Evolutionary conservation across 495 filamentous ascomycete species (phyloP).

Genomic region (Penicillium atrosanguineum): DNA sequence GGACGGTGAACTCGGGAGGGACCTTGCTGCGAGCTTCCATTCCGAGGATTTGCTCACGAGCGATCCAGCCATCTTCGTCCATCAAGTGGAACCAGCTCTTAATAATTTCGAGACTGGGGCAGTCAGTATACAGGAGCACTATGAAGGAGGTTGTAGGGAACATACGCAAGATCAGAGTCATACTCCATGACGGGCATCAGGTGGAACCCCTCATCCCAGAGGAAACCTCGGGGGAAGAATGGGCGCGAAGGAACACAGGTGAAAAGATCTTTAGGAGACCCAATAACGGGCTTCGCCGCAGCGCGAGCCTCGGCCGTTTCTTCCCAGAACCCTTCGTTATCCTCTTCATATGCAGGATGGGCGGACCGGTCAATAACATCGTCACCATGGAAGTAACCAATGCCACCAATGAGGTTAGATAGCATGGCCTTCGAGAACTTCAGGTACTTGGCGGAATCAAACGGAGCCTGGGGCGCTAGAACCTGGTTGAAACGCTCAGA

Average conservation of each 20-base stretch:
- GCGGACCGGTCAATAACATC: slow-evolving; percentile 86
- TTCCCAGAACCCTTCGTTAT: slow-evolving; percentile 96
- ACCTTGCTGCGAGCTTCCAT: slow-evolving; percentile 95
- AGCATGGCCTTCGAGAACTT: slow-evolving; percentile 86
- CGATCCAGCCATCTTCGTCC: slow-evolving; percentile 98
- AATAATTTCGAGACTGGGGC: slow-evolving; percentile 71
- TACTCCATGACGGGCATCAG: slow-evolving; percentile 88
- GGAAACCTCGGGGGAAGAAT: slow-evolving; percentile 94
- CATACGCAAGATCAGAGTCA: slow-evolving; percentile 81
- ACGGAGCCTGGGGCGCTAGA: slow-evolving; percentile 74
- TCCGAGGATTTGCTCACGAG: slow-evolving; percentile 92
- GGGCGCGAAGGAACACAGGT: slow-evolving; percentile 90
- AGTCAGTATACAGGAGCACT: slow-evolving; percentile 1
- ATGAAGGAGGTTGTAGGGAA: not conserved
- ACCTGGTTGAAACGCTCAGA: slow-evolving; percentile 69
- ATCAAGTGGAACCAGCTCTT: slow-evolving; percentile 95
- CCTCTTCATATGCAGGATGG: slow-evolving; percentile 88
- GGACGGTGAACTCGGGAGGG: slow-evolving; percentile 88
- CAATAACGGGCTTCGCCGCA: slow-evolving; percentile 59
- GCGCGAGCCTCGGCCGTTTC: slow-evolving; percentile 75
- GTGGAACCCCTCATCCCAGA: slow-evolving; percentile 99
- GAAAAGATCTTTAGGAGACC: slow-evolving; percentile 86
- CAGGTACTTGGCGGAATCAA: slow-evolving; percentile 66
- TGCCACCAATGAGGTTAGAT: slow-evolving; percentile 90
- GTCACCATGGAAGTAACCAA: slow-evolving; percentile 92